phyloP scores from a whole-genome alignment of 169 alveolate species.

The Plasmodium ovale region DNA sequence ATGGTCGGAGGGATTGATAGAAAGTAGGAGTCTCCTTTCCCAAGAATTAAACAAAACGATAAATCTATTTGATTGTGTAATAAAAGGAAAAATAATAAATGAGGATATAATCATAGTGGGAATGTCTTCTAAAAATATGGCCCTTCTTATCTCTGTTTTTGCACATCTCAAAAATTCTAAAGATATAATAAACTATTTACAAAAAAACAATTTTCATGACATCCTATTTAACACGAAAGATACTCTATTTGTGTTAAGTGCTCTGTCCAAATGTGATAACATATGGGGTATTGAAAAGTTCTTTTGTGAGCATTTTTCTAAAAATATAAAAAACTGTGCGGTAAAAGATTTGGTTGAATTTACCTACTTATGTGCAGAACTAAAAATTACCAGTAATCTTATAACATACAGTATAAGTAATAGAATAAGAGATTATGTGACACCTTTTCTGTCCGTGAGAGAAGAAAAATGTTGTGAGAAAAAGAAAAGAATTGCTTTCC shows the following conservation, averaged over 20 bases:
- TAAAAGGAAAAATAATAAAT: conserved; percentile 22
- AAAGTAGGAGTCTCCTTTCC: background rate
- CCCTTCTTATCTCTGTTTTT: conserved; percentile 50
- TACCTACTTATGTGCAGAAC: conserved; percentile 71
- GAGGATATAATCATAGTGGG: conserved; percentile 17
- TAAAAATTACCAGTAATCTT: conserved; percentile 20
- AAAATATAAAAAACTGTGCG: conserved; percentile 41
- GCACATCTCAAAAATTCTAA: conserved; percentile 30
- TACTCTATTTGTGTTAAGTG: conserved; percentile 53
- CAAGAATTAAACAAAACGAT: conserved; percentile 17
- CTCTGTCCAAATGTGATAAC: conserved; percentile 24
- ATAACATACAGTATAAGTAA: conserved; percentile 19
- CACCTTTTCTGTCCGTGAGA: background rate
- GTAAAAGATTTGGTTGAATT: conserved; percentile 52
- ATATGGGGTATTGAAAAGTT: conserved; percentile 6
- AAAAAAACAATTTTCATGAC: conserved; percentile 32
- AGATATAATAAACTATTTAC: conserved; percentile 39
- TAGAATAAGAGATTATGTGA: background rate
- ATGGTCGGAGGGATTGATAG: background rate
- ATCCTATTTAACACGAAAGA: conserved; percentile 44
- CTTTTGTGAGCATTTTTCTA: conserved; percentile 52
- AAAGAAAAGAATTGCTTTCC: background rate
- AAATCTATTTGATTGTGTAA: conserved; percentile 16
- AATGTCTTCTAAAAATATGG: conserved; percentile 69
- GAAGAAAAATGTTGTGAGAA: background rate